A percentile compares a stretch with the other conserved stretches of the same genome.
Conservation (phyloP, 495 filamentous ascomycete genomes). For the Penicillium robsamsonii region DNA sequence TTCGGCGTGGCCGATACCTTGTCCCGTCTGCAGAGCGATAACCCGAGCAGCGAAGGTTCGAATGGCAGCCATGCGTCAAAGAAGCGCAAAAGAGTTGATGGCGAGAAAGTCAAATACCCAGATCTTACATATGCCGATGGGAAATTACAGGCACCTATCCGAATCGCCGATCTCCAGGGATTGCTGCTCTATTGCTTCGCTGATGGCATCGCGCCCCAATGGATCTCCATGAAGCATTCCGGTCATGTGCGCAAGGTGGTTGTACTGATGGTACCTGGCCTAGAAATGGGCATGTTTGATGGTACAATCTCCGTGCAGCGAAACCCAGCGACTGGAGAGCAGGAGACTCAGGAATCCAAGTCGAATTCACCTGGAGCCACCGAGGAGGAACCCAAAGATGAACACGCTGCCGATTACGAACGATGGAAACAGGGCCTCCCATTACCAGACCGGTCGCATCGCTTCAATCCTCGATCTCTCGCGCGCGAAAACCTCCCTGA, state of each 20-base stretch:
- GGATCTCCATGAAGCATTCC: constrained; percentile 78
- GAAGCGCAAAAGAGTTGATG: constrained; percentile 41
- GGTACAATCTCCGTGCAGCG: constrained; percentile 51
- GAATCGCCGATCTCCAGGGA: constrained; percentile 73
- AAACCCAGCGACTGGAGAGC: constrained; percentile 12
- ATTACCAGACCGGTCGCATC: constrained; percentile 38
- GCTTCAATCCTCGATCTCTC: constrained; percentile 72
- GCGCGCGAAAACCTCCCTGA: constrained; percentile 57
- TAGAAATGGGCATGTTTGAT: constrained; percentile 89
- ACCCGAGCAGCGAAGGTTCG: constrained; percentile 18
- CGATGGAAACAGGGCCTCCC: constrained; percentile 48
- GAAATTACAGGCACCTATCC: constrained; percentile 70
- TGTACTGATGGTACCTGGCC: constrained; percentile 88
- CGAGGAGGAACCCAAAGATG: constrained; percentile 22
- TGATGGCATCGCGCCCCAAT: constrained; percentile 80
- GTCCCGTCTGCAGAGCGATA: constrained; percentile 27
- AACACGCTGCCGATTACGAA: constrained; percentile 34
- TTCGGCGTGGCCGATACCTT: constrained; percentile 38
- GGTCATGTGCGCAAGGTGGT: constrained; percentile 77
- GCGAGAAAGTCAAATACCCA: constrained; percentile 73
- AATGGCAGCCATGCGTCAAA: constrained; percentile 31
- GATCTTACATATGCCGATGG: constrained; percentile 65
- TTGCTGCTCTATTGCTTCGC: constrained; percentile 87
- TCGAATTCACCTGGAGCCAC: constrained; percentile 18
- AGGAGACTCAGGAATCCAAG: constrained; percentile 9